These are phyloP conservation scores for Lactarius hatsudake DNA, from an alignment of 768 basidiomycete species.

Conservation along the genomic window DNA sequence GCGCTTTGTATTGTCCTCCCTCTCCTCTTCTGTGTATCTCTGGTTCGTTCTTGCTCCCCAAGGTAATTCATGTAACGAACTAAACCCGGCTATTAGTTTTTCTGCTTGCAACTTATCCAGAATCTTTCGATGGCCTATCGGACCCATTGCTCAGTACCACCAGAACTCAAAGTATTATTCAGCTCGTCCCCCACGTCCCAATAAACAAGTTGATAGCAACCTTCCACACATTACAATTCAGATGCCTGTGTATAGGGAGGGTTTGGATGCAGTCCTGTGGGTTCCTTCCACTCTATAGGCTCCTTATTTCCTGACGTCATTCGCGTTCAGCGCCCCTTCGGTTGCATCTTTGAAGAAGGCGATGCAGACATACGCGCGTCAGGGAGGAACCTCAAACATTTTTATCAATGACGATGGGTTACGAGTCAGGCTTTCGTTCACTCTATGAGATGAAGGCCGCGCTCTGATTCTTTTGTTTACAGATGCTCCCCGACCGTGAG, in stretches of 20 bases:
- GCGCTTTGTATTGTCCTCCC: constrained; percentile 43
- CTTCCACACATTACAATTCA: constrained; percentile 53
- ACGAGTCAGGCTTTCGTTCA: constrained; percentile 35
- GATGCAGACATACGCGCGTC: constrained; percentile 62
- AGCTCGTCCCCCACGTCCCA: constrained; percentile 42
- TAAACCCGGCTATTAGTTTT: constrained; percentile 31
- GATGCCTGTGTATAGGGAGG: constrained; percentile 59
- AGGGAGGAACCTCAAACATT: constrained; percentile 61
- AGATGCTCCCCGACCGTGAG: constrained; percentile 43
- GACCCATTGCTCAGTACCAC: constrained; percentile 52
- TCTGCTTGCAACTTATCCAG: constrained; percentile 43
- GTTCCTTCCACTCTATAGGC: constrained; percentile 26
- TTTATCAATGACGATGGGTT: constrained; percentile 64
- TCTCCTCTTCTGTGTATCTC: constrained; percentile 45
- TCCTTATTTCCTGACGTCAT: not conserved
- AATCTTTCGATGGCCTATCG: constrained; percentile 44
- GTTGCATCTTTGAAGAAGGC: constrained; percentile 56
- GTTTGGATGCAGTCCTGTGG: constrained; percentile 49
- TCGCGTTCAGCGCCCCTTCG: constrained; percentile 39
- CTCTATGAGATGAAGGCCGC: not conserved
- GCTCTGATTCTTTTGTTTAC: not conserved
- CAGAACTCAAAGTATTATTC: constrained; percentile 55
- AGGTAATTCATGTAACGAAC: too few relatives aligned
- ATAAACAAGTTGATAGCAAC: constrained; percentile 43
- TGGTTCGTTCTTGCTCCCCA: constrained; percentile 33